Percentiles rank a stretch among this genome's conserved stretches.
These are phyloP conservation scores for Umbelopsis sp. DNA, from an alignment of 371 early-diverging fungal genomes.

Conservation along the genomic window DNA sequence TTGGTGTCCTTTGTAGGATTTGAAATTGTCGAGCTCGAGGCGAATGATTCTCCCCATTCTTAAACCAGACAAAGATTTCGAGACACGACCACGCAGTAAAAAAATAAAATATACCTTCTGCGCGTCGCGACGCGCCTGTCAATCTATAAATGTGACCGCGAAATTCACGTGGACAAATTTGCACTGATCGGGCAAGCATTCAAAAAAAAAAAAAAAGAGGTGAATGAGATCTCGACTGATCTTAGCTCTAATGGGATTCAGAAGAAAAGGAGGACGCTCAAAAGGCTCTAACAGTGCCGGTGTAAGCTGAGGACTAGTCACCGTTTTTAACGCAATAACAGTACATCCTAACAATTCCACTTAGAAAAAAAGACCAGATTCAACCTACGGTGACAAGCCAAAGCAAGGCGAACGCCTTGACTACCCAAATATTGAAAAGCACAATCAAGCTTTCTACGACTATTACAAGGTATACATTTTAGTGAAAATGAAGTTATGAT, in stretches of 20 bases:
- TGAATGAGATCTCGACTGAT: not conserved
- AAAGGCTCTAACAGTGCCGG: not conserved
- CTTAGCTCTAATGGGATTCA: not conserved
- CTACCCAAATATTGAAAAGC: constrained; percentile 51
- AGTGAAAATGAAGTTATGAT: constrained; percentile 10
- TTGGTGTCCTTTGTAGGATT: constrained; percentile 95
- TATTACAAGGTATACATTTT: constrained; percentile 70
- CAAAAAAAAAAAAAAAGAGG: not conserved
- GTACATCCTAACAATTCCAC: not conserved
- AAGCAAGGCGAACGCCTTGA: constrained; percentile 3
- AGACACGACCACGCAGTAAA: not conserved
- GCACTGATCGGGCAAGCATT: not conserved
- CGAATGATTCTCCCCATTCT: constrained; percentile 83
- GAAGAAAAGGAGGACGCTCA: not conserved
- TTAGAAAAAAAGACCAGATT: not conserved
- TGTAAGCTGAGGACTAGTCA: not conserved
- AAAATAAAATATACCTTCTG: not conserved
- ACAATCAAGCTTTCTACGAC: constrained; percentile 69
- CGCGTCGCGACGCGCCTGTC: constrained; percentile 7
- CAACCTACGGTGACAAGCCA: not conserved
- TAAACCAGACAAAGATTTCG: not conserved
- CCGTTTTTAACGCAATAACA: too few relatives aligned
- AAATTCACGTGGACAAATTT: constrained; percentile 7
- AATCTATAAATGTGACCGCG: not conserved
- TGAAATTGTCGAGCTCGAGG: constrained; percentile 98